These are phyloP conservation scores for Clitopilus passeckerianus DNA, from an alignment of 768 basidiomycete genomes.

Conservation along the genomic window DNA sequence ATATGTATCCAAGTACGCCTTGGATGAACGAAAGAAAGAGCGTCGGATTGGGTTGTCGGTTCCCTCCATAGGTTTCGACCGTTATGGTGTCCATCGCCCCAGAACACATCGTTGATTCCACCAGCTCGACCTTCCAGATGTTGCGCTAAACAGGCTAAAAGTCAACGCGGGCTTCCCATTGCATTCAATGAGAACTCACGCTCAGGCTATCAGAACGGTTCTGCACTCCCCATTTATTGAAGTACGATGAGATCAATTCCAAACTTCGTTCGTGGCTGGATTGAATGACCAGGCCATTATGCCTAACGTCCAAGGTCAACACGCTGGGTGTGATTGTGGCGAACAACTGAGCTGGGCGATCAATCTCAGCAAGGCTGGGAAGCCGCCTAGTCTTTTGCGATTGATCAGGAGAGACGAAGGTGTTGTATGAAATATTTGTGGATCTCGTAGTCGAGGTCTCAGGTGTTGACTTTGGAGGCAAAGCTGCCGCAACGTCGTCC, in stretches of 20 bases:
- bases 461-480: conserved; percentile 1
- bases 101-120: conserved; percentile 28
- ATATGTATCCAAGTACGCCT: conserved; percentile 30
- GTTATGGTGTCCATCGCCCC: conserved; percentile 27
- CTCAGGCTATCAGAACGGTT: conserved; percentile 23
- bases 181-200: conserved; percentile 13
- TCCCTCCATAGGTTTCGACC: conserved; percentile 20
- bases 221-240: conserved; percentile 29
- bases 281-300: conserved; percentile 21
- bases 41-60: conserved; percentile 23
- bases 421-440: neutral
- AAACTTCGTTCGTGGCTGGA: conserved; percentile 33
- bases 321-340: conserved; percentile 22
- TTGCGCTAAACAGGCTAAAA: conserved; percentile 17
- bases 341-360: conserved; percentile 29
- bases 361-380: conserved; percentile 21
- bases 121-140: conserved; percentile 23
- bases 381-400: conserved; percentile 13
- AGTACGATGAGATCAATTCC: conserved; percentile 26
- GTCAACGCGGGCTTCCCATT: neutral
- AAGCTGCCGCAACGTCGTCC: conserved; percentile 21
- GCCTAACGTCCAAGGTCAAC: conserved; percentile 24
- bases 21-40: conserved; percentile 33
- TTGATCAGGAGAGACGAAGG: conserved; percentile 1
- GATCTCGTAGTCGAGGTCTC: neutral